Percentiles rank a stretch among this genome's conserved stretches.
phyloP scores from a whole-genome alignment of 768 basidiomycete genomes.

The Dendrothele bispora region DNA sequence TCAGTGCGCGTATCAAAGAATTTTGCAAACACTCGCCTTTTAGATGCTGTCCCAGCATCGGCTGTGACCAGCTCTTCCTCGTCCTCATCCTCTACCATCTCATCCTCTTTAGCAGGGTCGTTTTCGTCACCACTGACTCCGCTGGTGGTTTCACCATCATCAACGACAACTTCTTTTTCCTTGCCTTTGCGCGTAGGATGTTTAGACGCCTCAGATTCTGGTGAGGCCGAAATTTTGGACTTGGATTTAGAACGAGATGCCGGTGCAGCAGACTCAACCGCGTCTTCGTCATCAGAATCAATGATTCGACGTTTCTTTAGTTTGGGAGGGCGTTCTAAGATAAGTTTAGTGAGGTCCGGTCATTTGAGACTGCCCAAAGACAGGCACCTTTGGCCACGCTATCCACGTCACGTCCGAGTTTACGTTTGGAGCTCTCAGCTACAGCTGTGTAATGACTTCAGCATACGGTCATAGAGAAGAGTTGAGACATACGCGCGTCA shows the following conservation, averaged over 20 bases:
- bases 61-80: slow-evolving; percentile 38
- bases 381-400: too few species aligned
- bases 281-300: slow-evolving; percentile 55
- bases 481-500: not conserved
- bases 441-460: not conserved
- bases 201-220: slow-evolving; percentile 9
- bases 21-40: slow-evolving; percentile 48
- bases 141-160: slow-evolving; percentile 31
- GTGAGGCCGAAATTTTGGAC: slow-evolving; percentile 2
- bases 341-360: not conserved
- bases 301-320: slow-evolving; percentile 54
- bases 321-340: slow-evolving; percentile 27
- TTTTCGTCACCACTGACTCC: slow-evolving; percentile 38
- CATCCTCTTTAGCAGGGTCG: slow-evolving; percentile 35
- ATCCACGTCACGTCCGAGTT: slow-evolving; percentile 25
- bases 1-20: not conserved
- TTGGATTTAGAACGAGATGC: too few species aligned
- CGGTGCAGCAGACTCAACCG: slow-evolving; percentile 12
- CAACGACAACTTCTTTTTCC: slow-evolving; percentile 26
- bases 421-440: slow-evolving; percentile 45
- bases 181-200: slow-evolving; percentile 19
- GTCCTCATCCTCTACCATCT: slow-evolving; percentile 44
- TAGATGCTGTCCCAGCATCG: slow-evolving; percentile 49
- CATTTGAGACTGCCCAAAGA: too few species aligned
- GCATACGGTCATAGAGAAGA: not conserved